A percentile compares a stretch with the other conserved stretches of the same genome.
These are phyloP conservation scores for Dipodascus geniculatus DNA, from an alignment of 805 yeast genomes.

Conservation along the genomic window DNA sequence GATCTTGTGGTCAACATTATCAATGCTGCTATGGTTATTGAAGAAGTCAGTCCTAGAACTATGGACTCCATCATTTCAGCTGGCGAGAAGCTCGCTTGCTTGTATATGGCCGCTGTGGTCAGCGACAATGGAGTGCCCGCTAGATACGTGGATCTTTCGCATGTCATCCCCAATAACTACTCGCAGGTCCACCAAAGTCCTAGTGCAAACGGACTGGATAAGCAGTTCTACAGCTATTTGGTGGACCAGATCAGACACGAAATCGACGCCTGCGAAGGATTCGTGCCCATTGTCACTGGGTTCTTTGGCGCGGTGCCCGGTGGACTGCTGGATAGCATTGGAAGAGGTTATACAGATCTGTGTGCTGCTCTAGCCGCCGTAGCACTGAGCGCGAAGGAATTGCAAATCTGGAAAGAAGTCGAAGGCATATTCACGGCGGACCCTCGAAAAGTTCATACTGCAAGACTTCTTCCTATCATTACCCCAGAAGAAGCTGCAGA, in stretches of 20 bases:
- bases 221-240: slow-evolving; percentile 43
- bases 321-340: slow-evolving; percentile 83
- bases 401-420: slow-evolving; percentile 98
- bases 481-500: slow-evolving; percentile 99
- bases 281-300: slow-evolving; percentile 89
- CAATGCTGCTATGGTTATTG: slow-evolving; percentile 81
- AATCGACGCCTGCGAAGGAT: slow-evolving; percentile 26
- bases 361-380: slow-evolving; percentile 97
- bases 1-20: slow-evolving; percentile 56
- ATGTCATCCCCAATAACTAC: slow-evolving; percentile 52
- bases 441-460: slow-evolving; percentile 88
- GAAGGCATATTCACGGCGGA: slow-evolving; percentile 98
- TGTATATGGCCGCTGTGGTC: slow-evolving; percentile 76
- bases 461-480: slow-evolving; percentile 72
- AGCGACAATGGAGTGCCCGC: slow-evolving; percentile 75
- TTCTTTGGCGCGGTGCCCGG: slow-evolving; percentile 95
- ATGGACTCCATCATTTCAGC: slow-evolving; percentile 82
- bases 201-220: slow-evolving; percentile 47
- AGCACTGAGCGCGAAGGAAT: slow-evolving; percentile 81
- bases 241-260: slow-evolving; percentile 37
- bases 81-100: slow-evolving; percentile 88
- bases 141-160: slow-evolving; percentile 65
- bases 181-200: slow-evolving; percentile 25
- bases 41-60: slow-evolving; percentile 83
- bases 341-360: slow-evolving; percentile 94